Percentiles rank a stretch among this genome's conserved stretches.
These are phyloP conservation scores for Dactylellina sp. DNA, from an alignment of 2,329 filamentous ascomycete genomes.

Conservation along the genomic window DNA sequence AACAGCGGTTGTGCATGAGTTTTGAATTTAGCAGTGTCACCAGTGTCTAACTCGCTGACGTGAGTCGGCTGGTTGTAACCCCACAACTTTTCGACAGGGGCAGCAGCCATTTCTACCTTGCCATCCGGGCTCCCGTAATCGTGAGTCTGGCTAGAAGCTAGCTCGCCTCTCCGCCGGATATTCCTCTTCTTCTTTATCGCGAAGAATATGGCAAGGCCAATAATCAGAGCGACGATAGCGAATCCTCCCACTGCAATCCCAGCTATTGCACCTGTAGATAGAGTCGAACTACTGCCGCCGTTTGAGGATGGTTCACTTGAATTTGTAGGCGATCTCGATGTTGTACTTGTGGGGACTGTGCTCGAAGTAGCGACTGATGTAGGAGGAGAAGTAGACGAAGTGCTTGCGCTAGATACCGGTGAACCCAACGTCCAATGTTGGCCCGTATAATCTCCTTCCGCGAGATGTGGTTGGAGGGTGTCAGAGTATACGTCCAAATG, in stretches of 20 bases:
- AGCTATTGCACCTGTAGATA: slow-evolving; percentile 21
- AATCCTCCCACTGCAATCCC: slow-evolving; percentile 32
- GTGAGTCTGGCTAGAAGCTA: neutral
- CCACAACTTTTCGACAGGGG: neutral
- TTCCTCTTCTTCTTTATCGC: slow-evolving; percentile 15
- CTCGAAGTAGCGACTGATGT: neutral
- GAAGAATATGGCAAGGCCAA: slow-evolving; percentile 6
- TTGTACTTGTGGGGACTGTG: neutral
- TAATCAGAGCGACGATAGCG: slow-evolving; percentile 17
- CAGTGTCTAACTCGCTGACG: slow-evolving; percentile 24
- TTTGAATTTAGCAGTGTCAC: neutral
- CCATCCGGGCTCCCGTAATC: neutral
- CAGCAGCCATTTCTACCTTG: neutral
- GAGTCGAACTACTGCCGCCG: slow-evolving; percentile 2
- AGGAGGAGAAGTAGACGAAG: neutral
- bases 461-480: slow-evolving; percentile 16
- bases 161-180: neutral
- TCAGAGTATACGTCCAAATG: slow-evolving; percentile 34
- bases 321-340: neutral
- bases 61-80: neutral
- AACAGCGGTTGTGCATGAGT: slow-evolving; percentile 21
- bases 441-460: slow-evolving; percentile 11
- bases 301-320: slow-evolving; percentile 1
- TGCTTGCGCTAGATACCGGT: neutral
- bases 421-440: slow-evolving; percentile 35